These are phyloP conservation scores for Scedosporium boydii DNA, from an alignment of 2,329 filamentous ascomycete genomes.

Conservation along the genomic window DNA sequence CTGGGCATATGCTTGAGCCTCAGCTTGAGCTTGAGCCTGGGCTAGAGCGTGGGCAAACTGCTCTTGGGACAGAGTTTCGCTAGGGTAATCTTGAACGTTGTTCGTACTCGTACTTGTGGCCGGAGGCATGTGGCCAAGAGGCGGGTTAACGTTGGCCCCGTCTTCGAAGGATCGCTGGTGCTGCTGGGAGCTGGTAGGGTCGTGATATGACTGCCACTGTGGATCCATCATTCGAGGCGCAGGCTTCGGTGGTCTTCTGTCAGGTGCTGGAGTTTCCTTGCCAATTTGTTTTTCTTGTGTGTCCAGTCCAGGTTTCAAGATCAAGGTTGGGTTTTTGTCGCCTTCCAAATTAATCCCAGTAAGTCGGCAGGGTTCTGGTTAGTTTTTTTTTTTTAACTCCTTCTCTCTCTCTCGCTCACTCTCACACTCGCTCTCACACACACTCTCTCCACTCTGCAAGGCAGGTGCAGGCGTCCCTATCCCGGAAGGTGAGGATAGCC, in stretches of 20 bases:
- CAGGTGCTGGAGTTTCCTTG: not conserved
- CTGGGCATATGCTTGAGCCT: conserved; percentile 1
- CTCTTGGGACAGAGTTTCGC: not conserved
- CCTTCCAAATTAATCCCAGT: not conserved
- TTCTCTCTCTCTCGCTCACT: not conserved
- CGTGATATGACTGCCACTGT: conserved; percentile 57
- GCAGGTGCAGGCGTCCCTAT: not conserved
- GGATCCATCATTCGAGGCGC: conserved; percentile 31
- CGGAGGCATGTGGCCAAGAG: not conserved
- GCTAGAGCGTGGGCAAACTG: not conserved
- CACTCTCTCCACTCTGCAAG: not conserved
- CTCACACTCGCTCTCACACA: not conserved
- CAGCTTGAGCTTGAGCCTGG: conserved; percentile 3
- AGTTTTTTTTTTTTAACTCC: not conserved
- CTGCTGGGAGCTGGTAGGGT: conserved; percentile 52
- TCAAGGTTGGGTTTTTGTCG: not conserved
- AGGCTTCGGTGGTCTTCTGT: not conserved
- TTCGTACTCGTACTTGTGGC: not conserved
- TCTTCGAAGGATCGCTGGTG: conserved; percentile 54
- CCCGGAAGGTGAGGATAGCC: not conserved
- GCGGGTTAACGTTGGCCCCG: conserved; percentile 7
- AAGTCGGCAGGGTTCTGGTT: not conserved
- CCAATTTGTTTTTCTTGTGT: not conserved
- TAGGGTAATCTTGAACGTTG: not conserved
- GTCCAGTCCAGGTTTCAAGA: not conserved